Percentiles rank a stretch among this genome's conserved stretches.
Conservation (phyloP, 371 early-diverging fungal species). For the Rhizopus arrhizus region DNA sequence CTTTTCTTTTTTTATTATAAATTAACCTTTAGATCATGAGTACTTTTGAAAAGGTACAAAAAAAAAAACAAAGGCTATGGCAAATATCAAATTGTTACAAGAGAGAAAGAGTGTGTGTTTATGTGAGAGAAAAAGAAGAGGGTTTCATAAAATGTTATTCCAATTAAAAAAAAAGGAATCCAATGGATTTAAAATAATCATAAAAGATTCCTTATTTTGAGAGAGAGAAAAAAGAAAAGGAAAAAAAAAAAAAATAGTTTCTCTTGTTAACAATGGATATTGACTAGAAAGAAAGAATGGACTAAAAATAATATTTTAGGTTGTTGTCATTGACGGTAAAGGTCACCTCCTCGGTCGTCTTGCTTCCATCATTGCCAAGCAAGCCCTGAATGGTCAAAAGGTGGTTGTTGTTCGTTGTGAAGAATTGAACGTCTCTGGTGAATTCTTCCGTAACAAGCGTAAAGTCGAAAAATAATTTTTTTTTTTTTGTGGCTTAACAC, state of each 20-base stretch:
- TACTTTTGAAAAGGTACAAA: slow-evolving; percentile 42
- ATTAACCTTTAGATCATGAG: slow-evolving; percentile 21
- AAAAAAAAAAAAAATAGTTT: not conserved
- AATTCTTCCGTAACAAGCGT: slow-evolving; percentile 98
- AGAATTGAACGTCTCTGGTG: slow-evolving; percentile 95
- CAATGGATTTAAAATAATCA: not conserved
- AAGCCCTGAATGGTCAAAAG: slow-evolving; percentile 95
- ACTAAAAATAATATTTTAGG: slow-evolving; percentile 55
- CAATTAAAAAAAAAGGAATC: too few relatives aligned
- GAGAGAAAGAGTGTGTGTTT: too few relatives aligned
- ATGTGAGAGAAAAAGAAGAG: not conserved
- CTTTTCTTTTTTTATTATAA: not conserved
- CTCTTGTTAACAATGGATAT: not conserved
- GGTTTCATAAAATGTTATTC: too few relatives aligned
- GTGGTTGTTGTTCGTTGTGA: slow-evolving; percentile 98
- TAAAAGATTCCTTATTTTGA: not conserved
- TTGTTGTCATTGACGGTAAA: slow-evolving; percentile 98
- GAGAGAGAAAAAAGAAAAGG: too few relatives aligned
- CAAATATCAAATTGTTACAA: not conserved
- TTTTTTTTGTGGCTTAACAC: not conserved
- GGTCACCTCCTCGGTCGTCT: slow-evolving; percentile 99
- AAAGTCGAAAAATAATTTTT: slow-evolving; percentile 39
- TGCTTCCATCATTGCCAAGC: slow-evolving; percentile 98
- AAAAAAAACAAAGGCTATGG: not conserved
- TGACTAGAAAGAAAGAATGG: not conserved